Base-by-base conservation (phyloP, 2,329 filamentous ascomycete species). In the Raffaelea deltoideospora region DNA sequence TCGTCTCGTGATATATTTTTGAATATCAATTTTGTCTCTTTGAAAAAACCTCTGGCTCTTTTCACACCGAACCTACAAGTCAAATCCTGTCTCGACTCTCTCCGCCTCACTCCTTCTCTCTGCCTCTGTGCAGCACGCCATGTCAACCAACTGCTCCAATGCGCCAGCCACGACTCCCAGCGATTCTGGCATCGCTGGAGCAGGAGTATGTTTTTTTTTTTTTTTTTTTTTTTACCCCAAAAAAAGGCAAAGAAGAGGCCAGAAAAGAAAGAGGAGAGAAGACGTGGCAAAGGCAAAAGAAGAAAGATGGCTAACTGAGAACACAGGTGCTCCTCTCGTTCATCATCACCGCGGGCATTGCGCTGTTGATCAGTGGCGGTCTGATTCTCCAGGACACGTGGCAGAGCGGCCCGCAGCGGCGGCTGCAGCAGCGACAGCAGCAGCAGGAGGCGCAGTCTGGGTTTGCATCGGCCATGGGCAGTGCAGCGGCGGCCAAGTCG, bases 261-360 rank as follows among this genome's bases (percentile, higher is more conserved):
- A n/a, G n/a, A n/a, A n/a, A n/a, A n/a, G n/a, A n/a, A n/a, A n/a
- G n/a, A n/a, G n/a, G n/a, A n/a, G n/a, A n/a, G n/a, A n/a, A n/a
- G n/a, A n/a, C n/a, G n/a, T n/a, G n/a, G n/a, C n/a, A n/a, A n/a
- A n/a, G n/a, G n/a, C n/a, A n/a, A n/a, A n/a, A n/a, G n/a, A n/a
- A n/a, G n/a, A n/a, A n/a, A n/a, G n/a, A n/a, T n/a, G n/a, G n/a
- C 26, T 10, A 10, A 26, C 26, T 34, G 17, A 19, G 33, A 8
- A 18, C 11, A n/a, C 39, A 74, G 67, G 65, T 75, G 41, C 60
- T 79, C 23, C 63, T 79, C 43, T 77, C 74, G 33, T 79, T 78
- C 55, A 73, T 78, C 50, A 65, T 77, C 42, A 78, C 74, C 6
- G 75, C 75, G 37, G 58, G 56, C 37, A 50, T 78, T 36, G 65